Percentiles rank a stretch among this genome's conserved stretches.
phyloP scores from a whole-genome alignment of 257 asterid species.

The Echites panduratus region DNA sequence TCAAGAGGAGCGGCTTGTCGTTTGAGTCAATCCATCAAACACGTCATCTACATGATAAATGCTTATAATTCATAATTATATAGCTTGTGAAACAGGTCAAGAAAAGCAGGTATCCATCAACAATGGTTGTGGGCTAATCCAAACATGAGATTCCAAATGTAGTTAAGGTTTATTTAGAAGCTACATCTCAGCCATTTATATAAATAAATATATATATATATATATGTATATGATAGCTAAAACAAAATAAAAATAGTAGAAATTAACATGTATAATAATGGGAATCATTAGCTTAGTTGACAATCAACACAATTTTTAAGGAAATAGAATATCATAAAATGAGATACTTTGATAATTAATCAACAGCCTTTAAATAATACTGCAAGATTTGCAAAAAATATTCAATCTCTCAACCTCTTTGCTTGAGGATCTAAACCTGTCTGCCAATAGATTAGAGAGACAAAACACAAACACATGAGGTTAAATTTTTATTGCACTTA shows the following conservation, averaged over 20 bases:
- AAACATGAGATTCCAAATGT: slow-evolving; percentile 9
- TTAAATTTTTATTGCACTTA: neutral
- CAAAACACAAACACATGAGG: neutral
- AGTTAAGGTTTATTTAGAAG: neutral
- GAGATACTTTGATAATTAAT: slow-evolving; percentile 1
- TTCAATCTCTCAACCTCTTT: slow-evolving; percentile 4
- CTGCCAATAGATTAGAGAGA: slow-evolving; percentile 11
- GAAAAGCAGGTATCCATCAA: slow-evolving; percentile 9
- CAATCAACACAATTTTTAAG: neutral
- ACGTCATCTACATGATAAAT: neutral
- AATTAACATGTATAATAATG: neutral
- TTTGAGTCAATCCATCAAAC: neutral
- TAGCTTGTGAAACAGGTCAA: slow-evolving; percentile 11
- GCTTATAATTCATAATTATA: neutral
- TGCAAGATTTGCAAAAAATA: neutral
- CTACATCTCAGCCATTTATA: neutral
- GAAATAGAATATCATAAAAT: too few species aligned
- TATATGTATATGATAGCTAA: neutral
- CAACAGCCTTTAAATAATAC: neutral
- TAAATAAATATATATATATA: too few species aligned
- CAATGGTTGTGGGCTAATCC: neutral
- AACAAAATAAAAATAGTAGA: neutral
- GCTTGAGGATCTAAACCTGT: slow-evolving; percentile 10
- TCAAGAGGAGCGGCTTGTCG: slow-evolving; percentile 2
- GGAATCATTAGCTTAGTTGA: neutral